Evolutionary conservation across 2,329 filamentous ascomycete species (phyloP), one percentile per base, ranked within the genome.

Genomic region (Claviceps spartinae): DNA sequence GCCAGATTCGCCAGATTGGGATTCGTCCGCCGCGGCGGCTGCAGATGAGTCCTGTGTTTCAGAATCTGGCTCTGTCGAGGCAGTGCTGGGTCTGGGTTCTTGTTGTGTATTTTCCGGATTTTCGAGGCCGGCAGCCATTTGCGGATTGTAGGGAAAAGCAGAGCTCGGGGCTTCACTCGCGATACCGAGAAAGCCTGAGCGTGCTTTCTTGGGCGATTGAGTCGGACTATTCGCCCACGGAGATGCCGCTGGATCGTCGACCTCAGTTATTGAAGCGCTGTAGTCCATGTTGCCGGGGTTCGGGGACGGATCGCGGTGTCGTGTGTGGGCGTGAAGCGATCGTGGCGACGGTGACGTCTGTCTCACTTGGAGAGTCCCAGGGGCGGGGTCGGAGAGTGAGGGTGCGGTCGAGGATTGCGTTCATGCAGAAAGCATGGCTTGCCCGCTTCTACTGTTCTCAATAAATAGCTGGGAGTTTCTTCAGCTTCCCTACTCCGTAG

Each of bases 191-290:
- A 77, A 77, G 55, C 61, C 64, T 24, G 70, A 63, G 44, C 70
- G 67, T 56, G 71, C 70, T 57, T 70, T 70, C 53, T 69, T 67
- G 34, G 77, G 76, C 20, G 77, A 77, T 16, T 72, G 68, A 24
- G 68, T 67, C 5, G 77, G 77, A 36, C 75, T 76, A 53, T 70
- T 73, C 14, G 75, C 77, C 77, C 78, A 81, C 2, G 78, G 77
- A 36, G 77, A 79, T 54, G 68, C 70, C 46, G 66, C 69, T 18
- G 74, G 69, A 57, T 79, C 72, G 46, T 81, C 78, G 49, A 69
- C 67, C 58, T 81, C 77, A 61, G 72, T 61, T 59, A 79, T 76
- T 14, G 76, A 73, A 56, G 76, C 65, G 64, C 73, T 75, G 65
- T 81, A 81, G 66, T 81, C 78, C 78, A 81, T 81, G 57, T 62